Evolutionary conservation across 2,329 filamentous ascomycete genomes (phyloP).

Genomic region (Juglanconis oblonga): DNA sequence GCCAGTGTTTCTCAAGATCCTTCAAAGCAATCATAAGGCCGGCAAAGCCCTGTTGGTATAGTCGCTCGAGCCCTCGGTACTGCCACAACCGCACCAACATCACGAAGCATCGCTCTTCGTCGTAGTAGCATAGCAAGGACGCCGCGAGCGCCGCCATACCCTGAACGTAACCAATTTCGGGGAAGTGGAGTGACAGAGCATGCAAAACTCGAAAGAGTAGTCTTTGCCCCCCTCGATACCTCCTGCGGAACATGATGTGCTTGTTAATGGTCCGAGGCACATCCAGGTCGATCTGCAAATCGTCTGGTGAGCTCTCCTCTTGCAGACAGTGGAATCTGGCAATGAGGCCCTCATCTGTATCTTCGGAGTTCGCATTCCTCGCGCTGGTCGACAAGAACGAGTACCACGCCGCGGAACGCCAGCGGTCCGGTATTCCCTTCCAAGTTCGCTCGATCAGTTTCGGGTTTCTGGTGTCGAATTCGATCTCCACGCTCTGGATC

Average conservation of each 20-base stretch:
- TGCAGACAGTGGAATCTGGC: slow-evolving; percentile 71
- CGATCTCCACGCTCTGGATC: slow-evolving; percentile 61
- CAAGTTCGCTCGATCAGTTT: slow-evolving; percentile 89
- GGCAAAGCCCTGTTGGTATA: slow-evolving; percentile 81
- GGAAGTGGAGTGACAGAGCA: slow-evolving; percentile 85
- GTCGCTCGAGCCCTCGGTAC: slow-evolving; percentile 75
- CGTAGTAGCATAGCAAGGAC: slow-evolving; percentile 92
- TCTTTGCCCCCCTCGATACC: slow-evolving; percentile 89
- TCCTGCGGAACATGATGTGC: slow-evolving; percentile 93
- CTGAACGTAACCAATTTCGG: slow-evolving; percentile 91
- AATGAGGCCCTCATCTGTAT: slow-evolving; percentile 69
- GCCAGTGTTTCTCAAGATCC: slow-evolving; percentile 84
- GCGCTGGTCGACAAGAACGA: slow-evolving; percentile 83
- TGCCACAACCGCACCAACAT: slow-evolving; percentile 97
- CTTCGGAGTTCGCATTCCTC: slow-evolving; percentile 58
- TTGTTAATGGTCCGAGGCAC: slow-evolving; percentile 91
- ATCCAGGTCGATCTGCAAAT: slow-evolving; percentile 95
- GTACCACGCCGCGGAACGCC: slow-evolving; percentile 92
- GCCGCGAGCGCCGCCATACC: slow-evolving; percentile 94
- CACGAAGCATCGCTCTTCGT: slow-evolving; percentile 89
- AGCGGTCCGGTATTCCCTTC: slow-evolving; percentile 97
- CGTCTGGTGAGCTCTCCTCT: slow-evolving; percentile 74
- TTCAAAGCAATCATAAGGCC: slow-evolving; percentile 82
- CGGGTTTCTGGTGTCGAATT: slow-evolving; percentile 79
- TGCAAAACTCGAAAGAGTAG: slow-evolving; percentile 91